A percentile compares a stretch with the other conserved stretches of the same genome.
Conservation (phyloP, 2,329 filamentous ascomycete species). For the Colletotrichum sp. region DNA sequence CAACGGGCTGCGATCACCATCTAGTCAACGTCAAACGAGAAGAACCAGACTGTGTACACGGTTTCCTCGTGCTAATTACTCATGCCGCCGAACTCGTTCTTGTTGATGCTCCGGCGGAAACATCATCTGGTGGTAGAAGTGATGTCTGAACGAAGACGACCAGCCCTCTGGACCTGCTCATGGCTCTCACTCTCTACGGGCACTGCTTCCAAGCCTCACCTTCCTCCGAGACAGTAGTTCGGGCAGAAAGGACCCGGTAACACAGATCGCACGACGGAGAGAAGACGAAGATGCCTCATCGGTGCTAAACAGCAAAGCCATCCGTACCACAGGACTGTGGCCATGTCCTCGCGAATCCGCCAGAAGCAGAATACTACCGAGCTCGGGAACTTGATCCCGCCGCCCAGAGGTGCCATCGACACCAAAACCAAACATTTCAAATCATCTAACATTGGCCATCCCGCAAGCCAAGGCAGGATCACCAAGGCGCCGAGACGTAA, state of each 20-base stretch:
- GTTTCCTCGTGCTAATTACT: too few species aligned
- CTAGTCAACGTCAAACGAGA: not conserved
- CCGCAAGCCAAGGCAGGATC: not conserved
- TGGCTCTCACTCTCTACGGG: not conserved
- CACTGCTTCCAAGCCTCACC: accelerated
- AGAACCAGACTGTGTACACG: not conserved
- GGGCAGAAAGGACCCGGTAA: not conserved
- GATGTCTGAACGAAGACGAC: not conserved
- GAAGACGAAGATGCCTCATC: too few species aligned
- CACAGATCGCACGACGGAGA: not conserved
- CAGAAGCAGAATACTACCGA: not conserved
- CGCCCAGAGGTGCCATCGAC: not conserved
- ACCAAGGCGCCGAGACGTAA: not conserved
- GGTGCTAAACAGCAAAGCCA: not conserved
- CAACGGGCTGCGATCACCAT: too few species aligned
- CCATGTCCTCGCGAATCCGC: not conserved
- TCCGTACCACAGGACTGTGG: not conserved
- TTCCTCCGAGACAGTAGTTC: accelerated
- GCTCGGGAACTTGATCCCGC: not conserved
- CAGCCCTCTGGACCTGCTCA: too few species aligned
- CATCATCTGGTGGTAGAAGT: accelerated
- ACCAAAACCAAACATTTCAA: not conserved
- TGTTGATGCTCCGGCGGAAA: accelerated
- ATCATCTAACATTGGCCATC: not conserved
- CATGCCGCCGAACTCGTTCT: not conserved